A percentile compares a stretch with the other conserved stretches of the same genome.
phyloP scores from a whole-genome alignment of 2,329 filamentous ascomycete genomes.

The Aquanectria penicillioides region DNA sequence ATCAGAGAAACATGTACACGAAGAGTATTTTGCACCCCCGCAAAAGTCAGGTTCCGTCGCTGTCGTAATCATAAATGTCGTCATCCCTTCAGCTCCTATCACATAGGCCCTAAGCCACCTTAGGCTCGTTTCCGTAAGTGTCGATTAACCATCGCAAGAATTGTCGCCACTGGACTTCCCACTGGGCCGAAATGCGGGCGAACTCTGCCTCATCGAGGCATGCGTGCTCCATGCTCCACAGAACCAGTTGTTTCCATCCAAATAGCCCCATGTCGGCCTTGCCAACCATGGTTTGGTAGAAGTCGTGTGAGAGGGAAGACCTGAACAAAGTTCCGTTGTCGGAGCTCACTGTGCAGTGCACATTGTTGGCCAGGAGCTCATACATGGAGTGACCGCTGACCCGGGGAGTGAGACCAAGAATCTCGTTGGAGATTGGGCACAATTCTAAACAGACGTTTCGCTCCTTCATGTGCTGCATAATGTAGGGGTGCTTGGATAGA shows the following conservation, averaged over 20 bases:
- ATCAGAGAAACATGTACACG: too few species aligned
- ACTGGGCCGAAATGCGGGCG: slow-evolving; percentile 51
- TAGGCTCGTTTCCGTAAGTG: slow-evolving; percentile 45
- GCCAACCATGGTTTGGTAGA: slow-evolving; percentile 80
- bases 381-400: slow-evolving; percentile 75
- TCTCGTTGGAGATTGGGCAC: slow-evolving; percentile 81
- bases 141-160: slow-evolving; percentile 66
- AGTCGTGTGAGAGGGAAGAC: slow-evolving; percentile 80
- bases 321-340: slow-evolving; percentile 80
- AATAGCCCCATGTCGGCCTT: slow-evolving; percentile 72
- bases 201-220: slow-evolving; percentile 60
- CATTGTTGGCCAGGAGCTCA: slow-evolving; percentile 73
- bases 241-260: slow-evolving; percentile 75
- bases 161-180: slow-evolving; percentile 65
- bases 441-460: slow-evolving; percentile 77
- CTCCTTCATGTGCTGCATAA: slow-evolving; percentile 73
- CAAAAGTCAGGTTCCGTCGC: background rate
- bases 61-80: slow-evolving; percentile 1
- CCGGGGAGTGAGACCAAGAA: slow-evolving; percentile 74
- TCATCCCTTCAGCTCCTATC: background rate
- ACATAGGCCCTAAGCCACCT: background rate
- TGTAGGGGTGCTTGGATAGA: slow-evolving; percentile 70
- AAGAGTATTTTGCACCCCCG: too few species aligned
- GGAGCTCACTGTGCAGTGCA: slow-evolving; percentile 78
- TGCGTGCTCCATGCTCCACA: slow-evolving; percentile 71